Conservation (phyloP, 2,329 filamentous ascomycete species). For the Talaromyces pinophilus region DNA sequence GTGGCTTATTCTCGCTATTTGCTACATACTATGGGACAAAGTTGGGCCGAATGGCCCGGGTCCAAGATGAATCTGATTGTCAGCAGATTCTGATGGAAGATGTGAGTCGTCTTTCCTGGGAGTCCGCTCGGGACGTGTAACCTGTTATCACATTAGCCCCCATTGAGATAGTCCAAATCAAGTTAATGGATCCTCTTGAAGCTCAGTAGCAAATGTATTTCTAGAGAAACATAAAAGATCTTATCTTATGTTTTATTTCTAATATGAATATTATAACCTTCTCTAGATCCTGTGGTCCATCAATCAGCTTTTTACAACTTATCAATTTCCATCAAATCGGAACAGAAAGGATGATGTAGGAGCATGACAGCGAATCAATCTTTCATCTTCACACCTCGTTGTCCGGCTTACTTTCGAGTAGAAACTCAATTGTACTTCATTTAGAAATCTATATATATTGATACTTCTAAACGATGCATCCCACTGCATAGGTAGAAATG, state of each 20-base stretch:
- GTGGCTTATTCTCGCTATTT: not conserved
- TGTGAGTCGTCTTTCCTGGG: not conserved
- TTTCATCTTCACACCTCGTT: no score
- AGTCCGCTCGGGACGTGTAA: not conserved
- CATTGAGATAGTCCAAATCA: not conserved
- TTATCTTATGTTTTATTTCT: not conserved
- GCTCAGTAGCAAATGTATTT: not conserved
- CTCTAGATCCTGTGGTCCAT: not conserved
- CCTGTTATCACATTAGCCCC: not conserved
- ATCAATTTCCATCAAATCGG: no score
- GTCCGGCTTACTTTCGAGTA: no score
- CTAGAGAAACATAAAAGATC: not conserved
- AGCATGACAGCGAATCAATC: no score
- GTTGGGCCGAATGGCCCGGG: not conserved
- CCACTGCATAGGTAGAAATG: no score
- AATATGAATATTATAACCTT: not conserved
- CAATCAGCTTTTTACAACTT: not conserved
- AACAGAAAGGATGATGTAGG: no score
- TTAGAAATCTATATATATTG: no score
- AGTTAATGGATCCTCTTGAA: not conserved
- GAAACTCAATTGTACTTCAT: no score
- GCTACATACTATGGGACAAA: not conserved
- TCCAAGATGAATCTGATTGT: not conserved
- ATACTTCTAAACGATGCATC: no score
- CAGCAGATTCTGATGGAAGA: not conserved